Evolutionary conservation across 176 grass and related monocot species (phyloP).

Genomic region (Cenchrus americanus): DNA sequence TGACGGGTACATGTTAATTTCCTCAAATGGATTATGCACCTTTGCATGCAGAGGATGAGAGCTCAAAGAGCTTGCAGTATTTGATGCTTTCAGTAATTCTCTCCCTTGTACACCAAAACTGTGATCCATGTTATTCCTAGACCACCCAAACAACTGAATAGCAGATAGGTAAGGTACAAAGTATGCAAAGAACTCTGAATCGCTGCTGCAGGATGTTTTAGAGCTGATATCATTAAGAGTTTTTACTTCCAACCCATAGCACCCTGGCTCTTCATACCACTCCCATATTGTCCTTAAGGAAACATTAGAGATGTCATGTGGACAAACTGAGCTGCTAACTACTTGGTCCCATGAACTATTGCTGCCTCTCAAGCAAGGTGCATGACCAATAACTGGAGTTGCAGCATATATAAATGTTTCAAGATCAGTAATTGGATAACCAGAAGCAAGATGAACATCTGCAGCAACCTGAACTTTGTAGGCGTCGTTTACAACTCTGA

Average conservation of each 20-base stretch:
- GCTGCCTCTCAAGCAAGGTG: conserved; percentile 37
- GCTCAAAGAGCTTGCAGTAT: conserved; percentile 24
- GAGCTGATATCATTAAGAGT: conserved; percentile 45
- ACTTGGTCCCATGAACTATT: conserved; percentile 40
- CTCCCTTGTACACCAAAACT: conserved; percentile 26
- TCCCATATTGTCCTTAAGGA: conserved; percentile 62
- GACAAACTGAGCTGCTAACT: conserved; percentile 35
- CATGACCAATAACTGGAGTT: conserved; percentile 56
- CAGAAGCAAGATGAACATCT: conserved; percentile 47
- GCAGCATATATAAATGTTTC: conserved; percentile 69
- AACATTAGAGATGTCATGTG: conserved; percentile 48
- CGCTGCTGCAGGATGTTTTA: conserved; percentile 17
- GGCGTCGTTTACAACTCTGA: conserved; percentile 50
- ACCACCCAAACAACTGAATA: conserved; percentile 70
- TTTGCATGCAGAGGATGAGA: conserved; percentile 31
- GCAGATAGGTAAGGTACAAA: conserved; percentile 85
- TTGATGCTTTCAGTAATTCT: conserved; percentile 33
- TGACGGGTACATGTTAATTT: conserved; percentile 30
- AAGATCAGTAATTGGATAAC: conserved; percentile 57
- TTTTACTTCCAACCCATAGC: conserved; percentile 77
- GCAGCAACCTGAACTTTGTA: conserved; percentile 53
- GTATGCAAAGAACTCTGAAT: conserved; percentile 64
- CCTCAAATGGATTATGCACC: conserved; percentile 28
- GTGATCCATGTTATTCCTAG: conserved; percentile 37
- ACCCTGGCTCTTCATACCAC: conserved; percentile 85